phyloP scores from a whole-genome alignment of 176 grass and related monocot genomes.

The Musa acuminata region DNA sequence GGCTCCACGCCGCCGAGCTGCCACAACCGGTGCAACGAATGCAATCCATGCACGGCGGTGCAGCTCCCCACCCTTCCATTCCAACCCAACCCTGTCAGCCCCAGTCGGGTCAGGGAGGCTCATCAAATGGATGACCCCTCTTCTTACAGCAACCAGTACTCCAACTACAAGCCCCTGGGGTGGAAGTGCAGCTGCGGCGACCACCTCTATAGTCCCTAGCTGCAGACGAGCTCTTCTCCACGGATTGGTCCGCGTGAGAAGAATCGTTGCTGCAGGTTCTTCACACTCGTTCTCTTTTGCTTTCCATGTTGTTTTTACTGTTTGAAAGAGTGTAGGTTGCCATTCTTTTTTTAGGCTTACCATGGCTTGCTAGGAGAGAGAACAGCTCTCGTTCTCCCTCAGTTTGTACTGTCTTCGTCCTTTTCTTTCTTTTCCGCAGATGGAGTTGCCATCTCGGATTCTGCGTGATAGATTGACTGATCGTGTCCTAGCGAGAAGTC shows the following conservation, averaged over 20 bases:
- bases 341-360: too few relatives aligned
- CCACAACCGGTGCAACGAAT: constrained; percentile 70
- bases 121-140: neutral
- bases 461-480: neutral
- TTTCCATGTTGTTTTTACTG: too few relatives aligned
- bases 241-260: too few relatives aligned
- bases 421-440: too few relatives aligned
- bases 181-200: constrained; percentile 87
- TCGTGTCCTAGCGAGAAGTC: constrained; percentile 19
- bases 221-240: neutral
- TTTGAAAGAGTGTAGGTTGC: too few relatives aligned
- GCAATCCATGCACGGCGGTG: constrained; percentile 79
- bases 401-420: too few relatives aligned
- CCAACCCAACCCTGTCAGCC: neutral
- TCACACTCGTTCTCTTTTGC: too few relatives aligned
- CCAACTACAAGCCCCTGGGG: constrained; percentile 94
- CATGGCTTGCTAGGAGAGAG: too few relatives aligned
- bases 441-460: neutral
- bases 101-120: too few relatives aligned
- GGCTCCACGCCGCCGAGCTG: constrained; percentile 90
- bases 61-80: constrained; percentile 48
- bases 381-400: too few relatives aligned
- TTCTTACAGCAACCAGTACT: constrained; percentile 37
- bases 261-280: too few relatives aligned
- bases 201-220: constrained; percentile 64